Evolutionary conservation across 495 filamentous ascomycete genomes (phyloP).

Genomic region (Diplogelasinospora grovesii): DNA sequence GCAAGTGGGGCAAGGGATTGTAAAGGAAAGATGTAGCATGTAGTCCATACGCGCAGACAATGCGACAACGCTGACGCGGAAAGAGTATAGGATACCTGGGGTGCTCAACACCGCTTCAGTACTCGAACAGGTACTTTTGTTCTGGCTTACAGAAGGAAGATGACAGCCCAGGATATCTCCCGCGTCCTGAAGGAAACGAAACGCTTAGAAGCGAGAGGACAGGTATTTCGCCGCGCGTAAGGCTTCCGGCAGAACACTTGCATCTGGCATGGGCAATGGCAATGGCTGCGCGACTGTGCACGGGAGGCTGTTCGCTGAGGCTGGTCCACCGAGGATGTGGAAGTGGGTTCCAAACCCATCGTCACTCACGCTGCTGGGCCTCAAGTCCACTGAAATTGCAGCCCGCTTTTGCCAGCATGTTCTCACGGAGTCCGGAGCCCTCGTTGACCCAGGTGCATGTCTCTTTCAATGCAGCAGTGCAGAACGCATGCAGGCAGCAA

Average conservation of each 20-base stretch:
- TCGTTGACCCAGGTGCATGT: no score
- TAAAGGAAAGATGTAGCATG: not conserved
- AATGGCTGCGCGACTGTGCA: constrained; percentile 16
- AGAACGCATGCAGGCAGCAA: constrained; percentile 19
- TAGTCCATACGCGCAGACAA: not conserved
- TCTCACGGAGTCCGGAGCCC: not conserved
- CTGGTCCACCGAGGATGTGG: constrained; percentile 18
- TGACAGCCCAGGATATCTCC: not conserved
- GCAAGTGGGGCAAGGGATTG: no score
- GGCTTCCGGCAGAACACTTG: constrained; percentile 28
- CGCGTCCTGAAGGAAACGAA: constrained; percentile 1
- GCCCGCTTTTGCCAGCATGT: constrained; percentile 11
- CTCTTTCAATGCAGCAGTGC: constrained; percentile 6
- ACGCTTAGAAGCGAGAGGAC: constrained; percentile 9
- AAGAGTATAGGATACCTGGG: no score
- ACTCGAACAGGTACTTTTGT: no score
- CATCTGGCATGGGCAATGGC: constrained; percentile 17
- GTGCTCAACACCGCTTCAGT: no score
- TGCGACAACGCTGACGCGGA: not conserved
- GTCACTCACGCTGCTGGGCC: constrained; percentile 9
- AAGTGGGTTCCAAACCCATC: constrained; percentile 18
- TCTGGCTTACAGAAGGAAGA: no score
- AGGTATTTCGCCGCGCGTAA: constrained; percentile 26
- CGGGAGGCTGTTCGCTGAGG: constrained; percentile 20
- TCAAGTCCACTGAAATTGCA: constrained; percentile 10